Conservation (phyloP, 306 rosid species). For the Lathyrus sativus region DNA sequence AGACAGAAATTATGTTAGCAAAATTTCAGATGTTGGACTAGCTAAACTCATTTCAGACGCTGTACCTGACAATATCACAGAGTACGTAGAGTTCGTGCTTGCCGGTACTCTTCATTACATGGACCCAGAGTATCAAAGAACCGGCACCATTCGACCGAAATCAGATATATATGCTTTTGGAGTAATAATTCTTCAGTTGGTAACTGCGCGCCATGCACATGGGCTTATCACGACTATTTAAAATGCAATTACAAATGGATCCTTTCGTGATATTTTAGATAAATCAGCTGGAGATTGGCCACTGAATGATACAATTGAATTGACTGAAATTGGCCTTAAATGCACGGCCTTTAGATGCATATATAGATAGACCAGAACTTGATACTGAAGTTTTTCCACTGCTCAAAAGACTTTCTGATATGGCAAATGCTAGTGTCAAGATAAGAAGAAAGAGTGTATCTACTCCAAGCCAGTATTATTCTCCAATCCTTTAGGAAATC, state of each 20-base stretch:
- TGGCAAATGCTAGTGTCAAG: constrained; percentile 57
- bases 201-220: constrained; percentile 68
- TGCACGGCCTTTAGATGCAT: constrained; percentile 84
- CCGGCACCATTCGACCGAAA: constrained; percentile 89
- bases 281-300: constrained; percentile 87
- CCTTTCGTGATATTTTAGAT: constrained; percentile 63
- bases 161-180: constrained; percentile 93
- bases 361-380: constrained; percentile 96
- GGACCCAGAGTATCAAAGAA: constrained; percentile 98
- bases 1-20: constrained; percentile 79
- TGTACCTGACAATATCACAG: constrained; percentile 82
- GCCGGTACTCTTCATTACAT: constrained; percentile 92
- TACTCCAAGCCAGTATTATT: constrained; percentile 80
- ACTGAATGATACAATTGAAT: constrained; percentile 63
- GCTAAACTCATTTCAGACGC: constrained; percentile 75
- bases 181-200: constrained; percentile 69
- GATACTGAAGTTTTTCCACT: constrained; percentile 84
- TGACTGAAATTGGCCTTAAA: constrained; percentile 65
- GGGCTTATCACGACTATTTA: constrained; percentile 60
- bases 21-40: constrained; percentile 86
- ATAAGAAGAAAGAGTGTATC: constrained; percentile 38
- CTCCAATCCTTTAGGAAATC: constrained; percentile 99
- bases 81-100: constrained; percentile 73
- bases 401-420: constrained; percentile 58
- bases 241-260: constrained; percentile 63